Evolutionary conservation across 1,139 yeast species (phyloP).

Genomic region (Yamadazyma mexicana): DNA sequence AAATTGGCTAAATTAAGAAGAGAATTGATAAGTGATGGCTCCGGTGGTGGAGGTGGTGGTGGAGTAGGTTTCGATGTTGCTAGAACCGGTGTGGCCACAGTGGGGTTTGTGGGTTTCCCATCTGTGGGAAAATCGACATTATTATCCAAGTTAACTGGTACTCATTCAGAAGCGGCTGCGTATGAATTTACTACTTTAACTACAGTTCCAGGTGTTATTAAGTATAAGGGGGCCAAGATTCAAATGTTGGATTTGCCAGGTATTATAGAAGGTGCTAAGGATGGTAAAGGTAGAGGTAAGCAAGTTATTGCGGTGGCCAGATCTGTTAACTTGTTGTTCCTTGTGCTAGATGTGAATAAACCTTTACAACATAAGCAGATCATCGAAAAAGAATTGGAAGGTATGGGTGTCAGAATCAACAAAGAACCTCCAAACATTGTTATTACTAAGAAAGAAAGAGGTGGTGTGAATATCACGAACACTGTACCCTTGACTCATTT

Average conservation of each 20-base stretch:
- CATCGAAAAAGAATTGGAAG: slow-evolving; percentile 93
- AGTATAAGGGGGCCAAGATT: slow-evolving; percentile 94
- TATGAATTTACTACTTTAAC: slow-evolving; percentile 97
- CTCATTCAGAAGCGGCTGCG: slow-evolving; percentile 96
- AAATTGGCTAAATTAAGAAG: slow-evolving; percentile 92
- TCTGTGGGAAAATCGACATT: slow-evolving; percentile 96
- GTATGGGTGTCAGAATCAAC: slow-evolving; percentile 93
- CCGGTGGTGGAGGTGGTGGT: slow-evolving; percentile 82
- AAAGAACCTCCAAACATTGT: slow-evolving; percentile 90
- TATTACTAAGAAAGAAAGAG: slow-evolving; percentile 88
- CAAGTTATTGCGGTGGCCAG: slow-evolving; percentile 99
- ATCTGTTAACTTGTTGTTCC: slow-evolving; percentile 88
- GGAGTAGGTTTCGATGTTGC: slow-evolving; percentile 96
- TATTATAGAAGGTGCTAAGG: slow-evolving; percentile 98
- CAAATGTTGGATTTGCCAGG: slow-evolving; percentile 99
- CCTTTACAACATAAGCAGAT: slow-evolving; percentile 92
- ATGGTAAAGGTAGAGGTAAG: slow-evolving; percentile 98
- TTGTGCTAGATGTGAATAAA: slow-evolving; percentile 92
- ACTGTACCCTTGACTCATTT: slow-evolving; percentile 91
- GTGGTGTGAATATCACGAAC: slow-evolving; percentile 91
- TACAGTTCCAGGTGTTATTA: slow-evolving; percentile 95
- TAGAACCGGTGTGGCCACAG: slow-evolving; percentile 94
- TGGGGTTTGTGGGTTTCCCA: slow-evolving; percentile 97
- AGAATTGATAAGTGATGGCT: slow-evolving; percentile 79
- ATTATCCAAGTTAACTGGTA: slow-evolving; percentile 85